Conservation (phyloP, 768 basidiomycete species). For the Coprinopsis cinerea region DNA sequence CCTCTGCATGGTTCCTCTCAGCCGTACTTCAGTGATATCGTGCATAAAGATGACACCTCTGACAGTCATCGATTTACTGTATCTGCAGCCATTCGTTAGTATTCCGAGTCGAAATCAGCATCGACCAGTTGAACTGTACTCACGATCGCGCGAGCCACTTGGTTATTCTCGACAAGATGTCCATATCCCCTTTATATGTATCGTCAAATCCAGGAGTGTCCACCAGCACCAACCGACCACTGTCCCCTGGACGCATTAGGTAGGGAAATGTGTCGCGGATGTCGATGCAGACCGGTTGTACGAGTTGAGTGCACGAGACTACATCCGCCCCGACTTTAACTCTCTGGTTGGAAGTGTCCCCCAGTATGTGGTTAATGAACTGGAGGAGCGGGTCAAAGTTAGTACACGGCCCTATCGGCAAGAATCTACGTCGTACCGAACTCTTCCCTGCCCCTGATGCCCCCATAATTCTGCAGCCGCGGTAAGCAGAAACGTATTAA, state of each 20-base stretch:
- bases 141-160: not conserved
- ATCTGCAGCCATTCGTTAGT: constrained; percentile 1
- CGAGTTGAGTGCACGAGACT: not conserved
- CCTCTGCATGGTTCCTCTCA: not conserved
- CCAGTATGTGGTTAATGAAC: not conserved
- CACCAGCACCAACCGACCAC: constrained; percentile 2
- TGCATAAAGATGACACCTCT: constrained; percentile 11
- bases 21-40: constrained; percentile 8
- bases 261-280: not conserved
- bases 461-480: not conserved
- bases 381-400: not conserved
- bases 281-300: not conserved
- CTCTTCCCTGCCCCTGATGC: not conserved
- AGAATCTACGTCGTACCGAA: not conserved
- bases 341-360: not conserved
- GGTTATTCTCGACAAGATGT: not conserved
- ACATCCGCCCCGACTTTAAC: not conserved
- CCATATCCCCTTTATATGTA: not conserved
- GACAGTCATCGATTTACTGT: constrained; percentile 3
- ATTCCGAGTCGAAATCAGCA: not conserved
- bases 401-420: not conserved
- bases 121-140: not conserved
- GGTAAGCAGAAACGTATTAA: too few relatives aligned
- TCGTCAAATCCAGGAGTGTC: constrained; percentile 11
- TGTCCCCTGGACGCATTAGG: not conserved